phyloP scores from a whole-genome alignment of 306 rosid genomes.

The Castanea crenata region DNA sequence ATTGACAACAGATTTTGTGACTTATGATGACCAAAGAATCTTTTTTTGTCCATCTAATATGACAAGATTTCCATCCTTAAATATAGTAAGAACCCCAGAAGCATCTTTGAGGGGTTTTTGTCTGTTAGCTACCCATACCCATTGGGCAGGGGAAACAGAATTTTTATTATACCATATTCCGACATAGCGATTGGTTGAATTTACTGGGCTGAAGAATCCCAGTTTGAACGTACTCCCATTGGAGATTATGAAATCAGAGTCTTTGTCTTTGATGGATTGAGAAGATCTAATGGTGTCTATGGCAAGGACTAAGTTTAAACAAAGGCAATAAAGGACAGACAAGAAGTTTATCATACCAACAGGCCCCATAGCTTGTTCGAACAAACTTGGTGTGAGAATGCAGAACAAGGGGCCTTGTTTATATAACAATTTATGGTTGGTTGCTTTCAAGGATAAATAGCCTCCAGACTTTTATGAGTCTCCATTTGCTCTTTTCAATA shows the following conservation, averaged over 20 bases:
- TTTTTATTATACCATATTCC: slow-evolving; percentile 20
- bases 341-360: not conserved
- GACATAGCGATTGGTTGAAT: not conserved
- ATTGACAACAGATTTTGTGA: slow-evolving; percentile 7
- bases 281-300: not conserved
- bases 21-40: slow-evolving; percentile 34
- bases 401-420: too few species aligned
- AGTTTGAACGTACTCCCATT: not conserved
- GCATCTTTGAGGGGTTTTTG: slow-evolving; percentile 29
- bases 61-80: slow-evolving; percentile 31
- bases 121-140: slow-evolving; percentile 37
- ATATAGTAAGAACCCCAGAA: slow-evolving; percentile 21
- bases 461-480: too few species aligned
- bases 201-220: slow-evolving; percentile 26
- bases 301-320: not conserved
- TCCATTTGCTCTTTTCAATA: too few species aligned
- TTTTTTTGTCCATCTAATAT: slow-evolving; percentile 20
- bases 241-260: not conserved
- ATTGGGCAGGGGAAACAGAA: not conserved
- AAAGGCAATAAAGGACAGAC: not conserved
- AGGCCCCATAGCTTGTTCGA: not conserved
- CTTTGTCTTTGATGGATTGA: not conserved
- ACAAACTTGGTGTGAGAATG: too few species aligned
- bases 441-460: too few species aligned
- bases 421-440: too few species aligned